Percentiles rank a stretch among this genome's conserved stretches.
phyloP scores from a whole-genome alignment of 2,329 filamentous ascomycete genomes.

The Claviceps pazoutovae region DNA sequence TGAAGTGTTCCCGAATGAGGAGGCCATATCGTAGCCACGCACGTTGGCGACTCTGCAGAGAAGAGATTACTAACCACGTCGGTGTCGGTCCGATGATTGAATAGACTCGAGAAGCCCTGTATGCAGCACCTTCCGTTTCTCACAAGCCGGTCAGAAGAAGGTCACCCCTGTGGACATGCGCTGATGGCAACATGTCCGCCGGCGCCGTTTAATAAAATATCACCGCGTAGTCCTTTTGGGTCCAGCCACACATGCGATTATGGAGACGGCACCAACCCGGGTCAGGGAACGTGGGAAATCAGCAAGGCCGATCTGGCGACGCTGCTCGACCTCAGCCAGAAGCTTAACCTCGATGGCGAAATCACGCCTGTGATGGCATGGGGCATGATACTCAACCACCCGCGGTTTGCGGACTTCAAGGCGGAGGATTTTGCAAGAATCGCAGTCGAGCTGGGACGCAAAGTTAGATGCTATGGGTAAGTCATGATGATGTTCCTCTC shows the following conservation, averaged over 20 bases:
- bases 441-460: constrained; percentile 59
- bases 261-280: constrained; percentile 20
- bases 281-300: constrained; percentile 66
- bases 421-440: constrained; percentile 56
- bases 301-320: constrained; percentile 64
- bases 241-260: constrained; percentile 24
- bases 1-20: constrained; percentile 2
- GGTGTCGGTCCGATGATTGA: constrained; percentile 23
- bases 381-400: constrained; percentile 64
- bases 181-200: constrained; percentile 89
- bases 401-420: constrained; percentile 51
- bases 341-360: constrained; percentile 72
- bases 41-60: constrained; percentile 5
- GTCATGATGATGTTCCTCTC: constrained; percentile 19
- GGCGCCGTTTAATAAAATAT: constrained; percentile 38
- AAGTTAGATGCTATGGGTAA: constrained; percentile 87
- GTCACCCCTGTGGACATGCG: constrained; percentile 71
- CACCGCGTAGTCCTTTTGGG: constrained; percentile 39
- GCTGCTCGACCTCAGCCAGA: constrained; percentile 70
- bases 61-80: constrained; percentile 29
- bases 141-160: constrained; percentile 45
- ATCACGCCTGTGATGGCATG: constrained; percentile 95
- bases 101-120: constrained; percentile 81
- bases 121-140: constrained; percentile 81
- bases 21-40: constrained; percentile 5